These are phyloP conservation scores for Trichosporon sp. DNA, from an alignment of 1,284 basidiomycete species.

Conservation along the genomic window DNA sequence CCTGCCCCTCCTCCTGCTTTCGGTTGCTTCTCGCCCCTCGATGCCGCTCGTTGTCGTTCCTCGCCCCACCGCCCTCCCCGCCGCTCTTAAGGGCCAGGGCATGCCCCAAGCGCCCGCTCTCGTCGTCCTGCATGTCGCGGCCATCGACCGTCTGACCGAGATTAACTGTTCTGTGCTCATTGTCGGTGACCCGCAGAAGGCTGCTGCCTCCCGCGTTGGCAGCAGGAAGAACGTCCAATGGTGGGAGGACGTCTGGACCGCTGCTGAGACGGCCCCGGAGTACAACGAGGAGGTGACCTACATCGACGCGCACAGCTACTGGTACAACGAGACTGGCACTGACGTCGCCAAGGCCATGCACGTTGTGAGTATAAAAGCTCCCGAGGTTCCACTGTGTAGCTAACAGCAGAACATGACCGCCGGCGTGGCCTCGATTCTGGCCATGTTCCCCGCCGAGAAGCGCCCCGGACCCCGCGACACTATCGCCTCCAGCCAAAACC, in stretches of 20 bases:
- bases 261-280: slow-evolving; percentile 21
- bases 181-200: slow-evolving; percentile 33
- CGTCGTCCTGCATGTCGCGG: slow-evolving; percentile 33
- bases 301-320: slow-evolving; percentile 36
- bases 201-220: neutral
- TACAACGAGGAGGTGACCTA: slow-evolving; percentile 3
- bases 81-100: slow-evolving; percentile 18
- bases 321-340: slow-evolving; percentile 24
- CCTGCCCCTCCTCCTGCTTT: slow-evolving; percentile 40
- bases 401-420: slow-evolving; percentile 44
- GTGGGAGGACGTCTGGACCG: slow-evolving; percentile 46
- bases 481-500: slow-evolving; percentile 35
- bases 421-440: slow-evolving; percentile 45
- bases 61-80: slow-evolving; percentile 24
- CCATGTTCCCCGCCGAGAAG: slow-evolving; percentile 49
- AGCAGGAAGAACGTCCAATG: slow-evolving; percentile 19
- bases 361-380: slow-evolving; percentile 30
- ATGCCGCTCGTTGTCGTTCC: slow-evolving; percentile 37
- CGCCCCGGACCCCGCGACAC: slow-evolving; percentile 40
- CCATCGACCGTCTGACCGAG: slow-evolving; percentile 17
- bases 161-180: slow-evolving; percentile 26
- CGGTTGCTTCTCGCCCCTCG: slow-evolving; percentile 27
- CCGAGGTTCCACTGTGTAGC: neutral
- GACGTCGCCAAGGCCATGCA: slow-evolving; percentile 38
- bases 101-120: slow-evolving; percentile 24